Evolutionary conservation across 2,329 filamentous ascomycete species (phyloP).

Genomic region (Fusarium transvaalense): DNA sequence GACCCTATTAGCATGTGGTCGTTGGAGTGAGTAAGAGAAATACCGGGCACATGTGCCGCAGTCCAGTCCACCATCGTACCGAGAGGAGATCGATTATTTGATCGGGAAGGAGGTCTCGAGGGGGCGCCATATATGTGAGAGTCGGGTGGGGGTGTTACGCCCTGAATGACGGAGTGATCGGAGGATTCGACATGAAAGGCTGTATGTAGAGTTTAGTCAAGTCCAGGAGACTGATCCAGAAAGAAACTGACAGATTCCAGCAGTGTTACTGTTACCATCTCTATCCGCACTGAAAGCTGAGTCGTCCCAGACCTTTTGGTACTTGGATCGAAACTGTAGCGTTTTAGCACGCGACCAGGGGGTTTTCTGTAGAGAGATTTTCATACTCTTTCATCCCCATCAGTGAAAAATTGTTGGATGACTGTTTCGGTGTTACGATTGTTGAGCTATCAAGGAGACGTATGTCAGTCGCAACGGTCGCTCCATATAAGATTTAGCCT

Average conservation of each 20-base stretch:
- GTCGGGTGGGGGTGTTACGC: slow-evolving; percentile 57
- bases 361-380: neutral
- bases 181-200: slow-evolving; percentile 70
- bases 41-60: slow-evolving; percentile 58
- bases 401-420: slow-evolving; percentile 63
- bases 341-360: slow-evolving; percentile 28
- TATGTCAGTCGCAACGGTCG: slow-evolving; percentile 22
- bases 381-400: slow-evolving; percentile 57
- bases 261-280: slow-evolving; percentile 60
- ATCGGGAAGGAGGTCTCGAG: slow-evolving; percentile 72
- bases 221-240: neutral
- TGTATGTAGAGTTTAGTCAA: slow-evolving; percentile 51
- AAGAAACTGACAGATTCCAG: slow-evolving; percentile 59
- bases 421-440: slow-evolving; percentile 63
- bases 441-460: slow-evolving; percentile 51
- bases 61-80: slow-evolving; percentile 64
- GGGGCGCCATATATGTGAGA: slow-evolving; percentile 61
- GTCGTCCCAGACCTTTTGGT: slow-evolving; percentile 66
- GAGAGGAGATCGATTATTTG: slow-evolving; percentile 68
- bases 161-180: slow-evolving; percentile 59
- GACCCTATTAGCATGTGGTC: slow-evolving; percentile 45
- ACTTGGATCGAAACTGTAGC: slow-evolving; percentile 61
- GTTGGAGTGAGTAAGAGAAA: slow-evolving; percentile 38
- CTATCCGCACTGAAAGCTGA: slow-evolving; percentile 64
- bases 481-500: neutral